These are phyloP conservation scores for Diplodia seriata DNA, from an alignment of 2,329 filamentous ascomycete species.

Conservation along the genomic window DNA sequence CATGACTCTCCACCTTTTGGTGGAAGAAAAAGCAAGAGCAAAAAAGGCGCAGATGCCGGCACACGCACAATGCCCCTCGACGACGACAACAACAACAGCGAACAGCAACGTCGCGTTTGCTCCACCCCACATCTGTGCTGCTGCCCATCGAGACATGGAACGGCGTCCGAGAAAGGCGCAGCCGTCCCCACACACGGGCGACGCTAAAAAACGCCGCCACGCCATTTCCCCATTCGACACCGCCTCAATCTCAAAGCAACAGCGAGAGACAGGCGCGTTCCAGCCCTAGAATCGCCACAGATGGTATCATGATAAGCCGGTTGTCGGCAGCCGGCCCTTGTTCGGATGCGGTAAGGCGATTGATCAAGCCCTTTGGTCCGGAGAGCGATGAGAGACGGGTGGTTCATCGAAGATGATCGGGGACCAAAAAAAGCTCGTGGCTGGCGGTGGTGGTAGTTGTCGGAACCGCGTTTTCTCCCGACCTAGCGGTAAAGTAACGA, in stretches of 20 bases:
- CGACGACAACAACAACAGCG: too few species aligned
- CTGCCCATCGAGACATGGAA: not conserved
- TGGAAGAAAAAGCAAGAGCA: too few species aligned
- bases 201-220: not conserved
- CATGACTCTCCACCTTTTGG: not conserved
- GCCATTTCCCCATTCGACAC: slow-evolving; percentile 25
- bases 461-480: not conserved
- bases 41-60: not conserved
- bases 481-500: too few species aligned
- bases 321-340: not conserved
- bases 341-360: not conserved
- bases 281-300: not conserved
- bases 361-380: not conserved
- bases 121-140: not conserved
- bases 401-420: not conserved
- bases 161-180: not conserved
- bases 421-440: not conserved
- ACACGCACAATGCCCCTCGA: not conserved
- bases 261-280: too few species aligned
- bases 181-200: not conserved
- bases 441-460: not conserved
- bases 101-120: not conserved
- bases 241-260: not conserved
- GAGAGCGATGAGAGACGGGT: too few species aligned
- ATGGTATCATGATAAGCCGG: not conserved